phyloP scores from a whole-genome alignment of 2,329 filamentous ascomycete species.

The Beauveria pseudobassiana region DNA sequence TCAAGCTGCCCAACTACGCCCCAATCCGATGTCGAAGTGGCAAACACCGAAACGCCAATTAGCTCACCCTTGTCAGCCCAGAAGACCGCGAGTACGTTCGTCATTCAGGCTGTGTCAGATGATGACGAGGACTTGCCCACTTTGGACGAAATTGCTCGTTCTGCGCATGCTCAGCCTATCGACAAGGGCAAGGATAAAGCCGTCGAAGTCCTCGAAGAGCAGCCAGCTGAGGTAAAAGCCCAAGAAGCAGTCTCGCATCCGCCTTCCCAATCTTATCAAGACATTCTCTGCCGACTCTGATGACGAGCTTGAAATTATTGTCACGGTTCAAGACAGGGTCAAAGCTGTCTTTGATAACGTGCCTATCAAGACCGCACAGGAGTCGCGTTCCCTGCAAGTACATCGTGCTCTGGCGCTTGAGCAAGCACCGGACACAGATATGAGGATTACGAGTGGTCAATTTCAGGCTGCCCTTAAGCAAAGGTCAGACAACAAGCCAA shows the following conservation, averaged over 20 bases:
- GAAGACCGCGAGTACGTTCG: slow-evolving; percentile 19
- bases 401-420: slow-evolving; percentile 71
- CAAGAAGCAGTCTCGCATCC: slow-evolving; percentile 45
- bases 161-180: slow-evolving; percentile 24
- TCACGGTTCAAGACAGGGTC: slow-evolving; percentile 42
- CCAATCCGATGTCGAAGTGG: slow-evolving; percentile 45
- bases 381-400: slow-evolving; percentile 55
- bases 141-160: slow-evolving; percentile 25
- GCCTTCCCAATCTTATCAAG: slow-evolving; percentile 33
- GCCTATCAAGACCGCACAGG: slow-evolving; percentile 54
- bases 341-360: slow-evolving; percentile 63
- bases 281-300: slow-evolving; percentile 39
- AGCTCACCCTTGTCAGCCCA: slow-evolving; percentile 53
- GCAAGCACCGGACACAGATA: slow-evolving; percentile 49
- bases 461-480: slow-evolving; percentile 61
- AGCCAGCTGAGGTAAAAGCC: slow-evolving; percentile 21
- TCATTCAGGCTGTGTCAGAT: slow-evolving; percentile 15
- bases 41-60: slow-evolving; percentile 56
- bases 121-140: slow-evolving; percentile 30
- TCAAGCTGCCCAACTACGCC: slow-evolving; percentile 50
- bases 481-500: slow-evolving; percentile 73
- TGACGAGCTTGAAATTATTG: slow-evolving; percentile 59
- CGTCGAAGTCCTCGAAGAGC: slow-evolving; percentile 14
- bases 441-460: slow-evolving; percentile 59
- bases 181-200: slow-evolving; percentile 59